phyloP scores from a whole-genome alignment of 768 basidiomycete species.

The Serendipita vermifera region DNA sequence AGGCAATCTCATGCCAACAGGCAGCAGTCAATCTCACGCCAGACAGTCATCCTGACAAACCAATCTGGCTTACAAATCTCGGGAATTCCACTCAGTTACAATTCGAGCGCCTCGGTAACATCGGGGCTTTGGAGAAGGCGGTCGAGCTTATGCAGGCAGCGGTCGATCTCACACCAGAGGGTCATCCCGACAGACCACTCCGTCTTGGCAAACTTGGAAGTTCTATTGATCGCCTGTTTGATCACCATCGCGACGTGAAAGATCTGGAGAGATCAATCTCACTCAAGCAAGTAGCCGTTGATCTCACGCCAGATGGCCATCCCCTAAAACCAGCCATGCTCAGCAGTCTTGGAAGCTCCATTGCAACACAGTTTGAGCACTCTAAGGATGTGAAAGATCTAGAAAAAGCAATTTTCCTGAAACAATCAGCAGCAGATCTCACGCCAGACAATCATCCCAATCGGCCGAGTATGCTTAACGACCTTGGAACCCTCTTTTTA shows the following conservation, averaged over 20 bases:
- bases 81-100: background rate
- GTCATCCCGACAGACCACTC: slow-evolving; percentile 11
- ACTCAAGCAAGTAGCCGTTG: background rate
- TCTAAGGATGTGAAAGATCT: too few relatives aligned
- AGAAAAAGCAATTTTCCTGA: too few relatives aligned
- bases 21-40: slow-evolving; percentile 14
- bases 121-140: background rate
- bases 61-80: background rate
- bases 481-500: too few relatives aligned
- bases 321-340: too few relatives aligned
- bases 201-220: slow-evolving; percentile 15
- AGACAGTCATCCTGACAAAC: slow-evolving; percentile 3
- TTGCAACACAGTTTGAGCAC: too few relatives aligned
- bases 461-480: too few relatives aligned
- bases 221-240: slow-evolving; percentile 3
- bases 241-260: background rate
- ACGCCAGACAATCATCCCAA: too few relatives aligned
- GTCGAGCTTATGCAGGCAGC: background rate
- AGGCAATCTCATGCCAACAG: too few relatives aligned
- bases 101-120: background rate
- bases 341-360: too few relatives aligned
- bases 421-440: too few relatives aligned
- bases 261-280: background rate
- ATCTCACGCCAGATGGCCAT: background rate
- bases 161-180: slow-evolving; percentile 14